Evolutionary conservation across 2,329 filamentous ascomycete genomes (phyloP).

Genomic region (Calonectria leucothoes): DNA sequence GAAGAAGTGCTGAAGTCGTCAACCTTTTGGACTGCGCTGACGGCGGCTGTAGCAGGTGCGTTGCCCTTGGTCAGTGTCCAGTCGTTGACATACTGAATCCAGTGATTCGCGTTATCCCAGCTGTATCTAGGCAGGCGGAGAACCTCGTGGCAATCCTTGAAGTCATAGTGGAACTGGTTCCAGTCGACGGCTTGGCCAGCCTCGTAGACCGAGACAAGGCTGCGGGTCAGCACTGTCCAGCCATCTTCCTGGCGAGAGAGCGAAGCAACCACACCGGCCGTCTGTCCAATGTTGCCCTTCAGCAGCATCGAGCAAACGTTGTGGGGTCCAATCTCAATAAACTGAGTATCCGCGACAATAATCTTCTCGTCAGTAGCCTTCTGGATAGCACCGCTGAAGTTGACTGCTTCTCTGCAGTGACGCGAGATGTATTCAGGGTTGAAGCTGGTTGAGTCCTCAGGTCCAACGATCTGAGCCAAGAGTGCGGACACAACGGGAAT

Average conservation of each 20-base stretch:
- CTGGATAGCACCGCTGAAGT: conserved; percentile 1
- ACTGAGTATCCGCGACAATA: neutral
- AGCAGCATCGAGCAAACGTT: neutral
- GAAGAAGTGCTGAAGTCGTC: conserved; percentile 62
- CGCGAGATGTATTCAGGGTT: neutral
- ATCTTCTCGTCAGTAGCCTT: neutral
- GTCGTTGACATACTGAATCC: conserved; percentile 71
- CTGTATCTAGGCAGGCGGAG: conserved; percentile 75
- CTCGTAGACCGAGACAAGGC: neutral
- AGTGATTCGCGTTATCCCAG: conserved; percentile 79
- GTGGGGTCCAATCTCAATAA: conserved; percentile 13
- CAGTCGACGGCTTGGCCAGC: conserved; percentile 2
- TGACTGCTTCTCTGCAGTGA: conserved; percentile 1
- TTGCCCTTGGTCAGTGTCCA: conserved; percentile 76
- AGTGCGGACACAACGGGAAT: conserved; percentile 18
- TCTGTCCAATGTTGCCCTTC: neutral
- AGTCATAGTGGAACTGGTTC: conserved; percentile 70
- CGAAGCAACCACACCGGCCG: neutral
- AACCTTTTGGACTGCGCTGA: conserved; percentile 39
- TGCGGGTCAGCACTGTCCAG: neutral
- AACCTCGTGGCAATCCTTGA: conserved; percentile 55
- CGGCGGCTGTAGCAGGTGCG: conserved; percentile 36
- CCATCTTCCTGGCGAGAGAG: neutral
- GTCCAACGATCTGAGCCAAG: neutral
- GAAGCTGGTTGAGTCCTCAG: neutral